Base-by-base conservation (phyloP, 495 filamentous ascomycete species). In the Penicillium taxi region DNA sequence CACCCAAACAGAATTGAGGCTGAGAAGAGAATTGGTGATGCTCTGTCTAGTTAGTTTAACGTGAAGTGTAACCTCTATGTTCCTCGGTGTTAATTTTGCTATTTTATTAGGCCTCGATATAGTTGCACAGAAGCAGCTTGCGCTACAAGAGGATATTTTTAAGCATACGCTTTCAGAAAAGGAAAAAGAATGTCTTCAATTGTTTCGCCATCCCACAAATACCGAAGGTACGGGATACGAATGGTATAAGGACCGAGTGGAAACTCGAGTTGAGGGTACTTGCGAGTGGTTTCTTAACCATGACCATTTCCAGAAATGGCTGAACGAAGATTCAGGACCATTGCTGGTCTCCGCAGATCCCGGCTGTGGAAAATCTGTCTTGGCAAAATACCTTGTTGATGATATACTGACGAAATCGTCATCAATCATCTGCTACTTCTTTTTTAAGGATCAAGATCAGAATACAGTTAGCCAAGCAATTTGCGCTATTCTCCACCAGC, bases 321-420 rank as follows among this genome's bases (percentile, higher is more conserved):
- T 34, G 26, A 22, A 45, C 9, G 42, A 26, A 5, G 11, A 46
- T 3, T 46, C 42, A 0, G 46, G 44, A 1, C 40, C 51, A 7
- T 49, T 67, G 7, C 46, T 61, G 41, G 49, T 64, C n/a, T 61
- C 59, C 12, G 61, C 63, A 28, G 61, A 63, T 40, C 59, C 61
- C 9, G 63, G 63, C 16, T 67, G 63, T 49, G 63, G 63, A 4
- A 67, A 67, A 42, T 64, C 61, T 0, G 59, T 64, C 3, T 41
- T 67, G 15, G 39, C 59, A 1, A 60, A 47, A 42, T 47, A 42
- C 14, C 46, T 67, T 9, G 41, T 65, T 21, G 56, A 67, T 38
- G 20, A 55, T 9, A 21, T 31, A 9, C 35, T 59, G 9, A 26
- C 38, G 9, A 20, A 18, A n/a, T n/a, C n/a, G 18, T 43, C 14